Conservation (phyloP, 148 eudicot species). For the Rhododendron ferrugineum region DNA sequence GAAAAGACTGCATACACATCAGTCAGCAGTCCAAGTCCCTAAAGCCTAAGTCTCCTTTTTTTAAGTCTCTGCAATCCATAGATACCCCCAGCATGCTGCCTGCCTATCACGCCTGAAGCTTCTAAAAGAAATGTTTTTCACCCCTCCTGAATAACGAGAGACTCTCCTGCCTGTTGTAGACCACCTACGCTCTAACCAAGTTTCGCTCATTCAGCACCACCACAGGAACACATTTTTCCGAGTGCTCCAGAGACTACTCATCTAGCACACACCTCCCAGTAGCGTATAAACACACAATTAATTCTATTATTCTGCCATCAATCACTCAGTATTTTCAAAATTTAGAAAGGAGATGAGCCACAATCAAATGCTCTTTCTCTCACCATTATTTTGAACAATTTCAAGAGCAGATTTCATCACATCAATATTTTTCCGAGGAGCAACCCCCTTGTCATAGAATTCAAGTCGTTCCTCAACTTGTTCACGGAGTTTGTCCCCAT, state of each 20-base stretch:
- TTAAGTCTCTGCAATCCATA: background rate
- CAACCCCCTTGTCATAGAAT: slow-evolving; percentile 98
- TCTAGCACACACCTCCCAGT: background rate
- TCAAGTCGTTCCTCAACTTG: slow-evolving; percentile 96
- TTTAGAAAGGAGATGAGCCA: no score
- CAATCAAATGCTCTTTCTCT: background rate
- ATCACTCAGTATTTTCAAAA: background rate
- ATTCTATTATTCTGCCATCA: background rate
- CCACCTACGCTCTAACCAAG: background rate
- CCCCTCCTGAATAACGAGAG: background rate
- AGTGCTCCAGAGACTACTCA: background rate
- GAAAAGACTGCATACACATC: background rate
- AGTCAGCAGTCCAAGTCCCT: background rate
- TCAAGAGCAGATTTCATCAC: slow-evolving; percentile 89
- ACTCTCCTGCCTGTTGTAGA: background rate
- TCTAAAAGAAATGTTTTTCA: background rate
- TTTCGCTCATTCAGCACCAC: background rate
- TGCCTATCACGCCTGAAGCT: background rate
- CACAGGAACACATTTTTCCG: background rate
- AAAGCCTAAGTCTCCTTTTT: background rate
- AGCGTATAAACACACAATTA: background rate
- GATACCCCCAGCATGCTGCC: background rate
- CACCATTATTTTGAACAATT: slow-evolving; percentile 42
- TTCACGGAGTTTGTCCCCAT: slow-evolving; percentile 89
- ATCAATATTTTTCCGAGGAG: slow-evolving; percentile 91